Conservation (phyloP, 208 protist genomes). For the Acanthamoeba healyi region DNA sequence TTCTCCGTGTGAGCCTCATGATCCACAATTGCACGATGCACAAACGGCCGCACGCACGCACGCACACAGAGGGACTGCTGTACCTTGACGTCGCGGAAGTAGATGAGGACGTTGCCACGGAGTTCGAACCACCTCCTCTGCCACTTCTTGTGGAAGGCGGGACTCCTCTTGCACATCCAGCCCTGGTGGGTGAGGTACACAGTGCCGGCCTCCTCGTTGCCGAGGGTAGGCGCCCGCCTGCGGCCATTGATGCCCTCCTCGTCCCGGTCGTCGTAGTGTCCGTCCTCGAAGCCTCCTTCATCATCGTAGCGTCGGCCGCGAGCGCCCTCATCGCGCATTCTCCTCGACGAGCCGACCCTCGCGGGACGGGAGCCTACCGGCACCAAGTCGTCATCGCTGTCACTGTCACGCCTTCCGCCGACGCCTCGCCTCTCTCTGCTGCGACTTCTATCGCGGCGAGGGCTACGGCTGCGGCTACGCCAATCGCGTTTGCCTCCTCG, state of each 20-base stretch:
- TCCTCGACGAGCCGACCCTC: background rate
- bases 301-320: background rate
- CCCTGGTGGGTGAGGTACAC: constrained; percentile 31
- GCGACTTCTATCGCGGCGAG: background rate
- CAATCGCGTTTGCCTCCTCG: background rate
- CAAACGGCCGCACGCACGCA: background rate
- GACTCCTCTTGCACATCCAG: constrained; percentile 41
- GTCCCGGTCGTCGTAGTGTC: constrained; percentile 1
- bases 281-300: constrained; percentile 6
- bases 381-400: constrained; percentile 5
- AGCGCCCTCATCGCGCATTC: background rate
- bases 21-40: background rate
- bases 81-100: constrained; percentile 17
- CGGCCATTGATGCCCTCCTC: background rate
- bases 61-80: background rate
- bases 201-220: background rate
- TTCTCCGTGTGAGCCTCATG: background rate
- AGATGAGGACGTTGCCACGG: constrained; percentile 36
- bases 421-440: background rate
- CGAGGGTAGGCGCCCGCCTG: background rate
- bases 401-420: background rate
- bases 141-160: constrained; percentile 71
- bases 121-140: constrained; percentile 57
- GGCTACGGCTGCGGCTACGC: background rate
- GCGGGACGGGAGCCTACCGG: background rate